phyloP scores from a whole-genome alignment of 495 filamentous ascomycete genomes.

The Xylaria palmicola region DNA sequence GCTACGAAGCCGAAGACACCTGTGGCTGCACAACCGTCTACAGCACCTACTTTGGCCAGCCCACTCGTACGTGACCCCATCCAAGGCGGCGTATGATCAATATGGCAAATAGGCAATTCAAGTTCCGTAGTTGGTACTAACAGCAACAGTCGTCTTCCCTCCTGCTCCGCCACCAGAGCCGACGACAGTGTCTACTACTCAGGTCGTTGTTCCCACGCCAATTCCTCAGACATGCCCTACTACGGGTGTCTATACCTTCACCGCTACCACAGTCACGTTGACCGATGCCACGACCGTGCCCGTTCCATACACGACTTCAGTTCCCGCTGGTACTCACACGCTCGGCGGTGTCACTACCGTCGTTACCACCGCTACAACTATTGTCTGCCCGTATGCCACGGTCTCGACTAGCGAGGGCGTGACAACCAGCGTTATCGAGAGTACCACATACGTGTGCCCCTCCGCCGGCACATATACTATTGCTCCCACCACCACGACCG shows the following conservation, averaged over 20 bases:
- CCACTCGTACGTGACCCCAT: constrained; percentile 51
- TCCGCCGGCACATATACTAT: constrained; percentile 79
- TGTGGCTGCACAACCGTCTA: constrained; percentile 67
- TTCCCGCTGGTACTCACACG: constrained; percentile 67
- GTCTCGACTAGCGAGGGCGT: constrained; percentile 60
- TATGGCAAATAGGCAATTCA: background rate
- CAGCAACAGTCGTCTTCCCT: constrained; percentile 37
- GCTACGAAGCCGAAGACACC: constrained; percentile 25
- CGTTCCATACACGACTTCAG: constrained; percentile 59
- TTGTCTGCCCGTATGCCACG: constrained; percentile 73
- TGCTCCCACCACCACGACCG: constrained; percentile 64
- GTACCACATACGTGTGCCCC: constrained; percentile 77
- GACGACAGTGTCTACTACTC: constrained; percentile 30
- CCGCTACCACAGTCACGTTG: constrained; percentile 70
- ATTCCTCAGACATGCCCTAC: constrained; percentile 65
- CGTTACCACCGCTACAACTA: constrained; percentile 65
- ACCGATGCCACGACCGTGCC: constrained; percentile 65
- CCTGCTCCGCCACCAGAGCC: constrained; percentile 33
- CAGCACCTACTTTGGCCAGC: constrained; percentile 56
- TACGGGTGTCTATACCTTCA: constrained; percentile 78
- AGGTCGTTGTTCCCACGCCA: constrained; percentile 60
- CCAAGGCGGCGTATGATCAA: background rate
- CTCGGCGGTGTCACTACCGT: constrained; percentile 76
- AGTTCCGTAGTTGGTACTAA: background rate
- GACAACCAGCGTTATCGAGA: constrained; percentile 68